Percentiles rank a stretch among this genome's conserved stretches.
phyloP scores from a whole-genome alignment of 2,329 filamentous ascomycete species.

The Aspergillus arachidicola region DNA sequence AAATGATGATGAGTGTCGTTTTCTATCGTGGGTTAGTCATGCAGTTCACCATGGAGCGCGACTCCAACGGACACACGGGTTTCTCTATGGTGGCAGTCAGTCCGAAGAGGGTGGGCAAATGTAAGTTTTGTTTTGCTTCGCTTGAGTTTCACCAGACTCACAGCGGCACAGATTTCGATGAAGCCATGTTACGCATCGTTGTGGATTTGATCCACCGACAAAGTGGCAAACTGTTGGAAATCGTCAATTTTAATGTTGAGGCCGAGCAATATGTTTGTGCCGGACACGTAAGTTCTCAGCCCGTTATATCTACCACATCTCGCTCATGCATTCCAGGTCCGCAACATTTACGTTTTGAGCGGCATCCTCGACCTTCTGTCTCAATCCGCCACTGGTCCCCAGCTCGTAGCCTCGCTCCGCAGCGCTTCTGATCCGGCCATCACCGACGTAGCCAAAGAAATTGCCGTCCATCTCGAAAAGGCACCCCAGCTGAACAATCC shows the following conservation, averaged over 20 bases:
- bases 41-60: constrained; percentile 98
- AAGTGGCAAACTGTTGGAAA: constrained; percentile 91
- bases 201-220: constrained; percentile 56
- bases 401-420: neutral
- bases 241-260: constrained; percentile 89
- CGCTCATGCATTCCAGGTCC: neutral
- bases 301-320: constrained; percentile 45
- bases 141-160: neutral
- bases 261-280: constrained; percentile 72
- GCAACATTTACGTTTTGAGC: neutral
- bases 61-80: constrained; percentile 88
- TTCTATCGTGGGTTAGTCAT: constrained; percentile 99
- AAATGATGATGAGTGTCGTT: constrained; percentile 40
- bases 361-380: neutral
- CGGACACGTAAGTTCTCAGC: constrained; percentile 53
- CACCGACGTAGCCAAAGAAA: neutral
- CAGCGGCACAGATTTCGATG: neutral
- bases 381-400: neutral
- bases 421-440: neutral
- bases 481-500: neutral
- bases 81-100: constrained; percentile 99
- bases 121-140: neutral
- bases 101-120: constrained; percentile 92
- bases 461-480: neutral
- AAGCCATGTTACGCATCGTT: neutral